These are phyloP conservation scores for Monoraphidium neglectum DNA, from an alignment of 139 green algal species.

Conservation along the genomic window DNA sequence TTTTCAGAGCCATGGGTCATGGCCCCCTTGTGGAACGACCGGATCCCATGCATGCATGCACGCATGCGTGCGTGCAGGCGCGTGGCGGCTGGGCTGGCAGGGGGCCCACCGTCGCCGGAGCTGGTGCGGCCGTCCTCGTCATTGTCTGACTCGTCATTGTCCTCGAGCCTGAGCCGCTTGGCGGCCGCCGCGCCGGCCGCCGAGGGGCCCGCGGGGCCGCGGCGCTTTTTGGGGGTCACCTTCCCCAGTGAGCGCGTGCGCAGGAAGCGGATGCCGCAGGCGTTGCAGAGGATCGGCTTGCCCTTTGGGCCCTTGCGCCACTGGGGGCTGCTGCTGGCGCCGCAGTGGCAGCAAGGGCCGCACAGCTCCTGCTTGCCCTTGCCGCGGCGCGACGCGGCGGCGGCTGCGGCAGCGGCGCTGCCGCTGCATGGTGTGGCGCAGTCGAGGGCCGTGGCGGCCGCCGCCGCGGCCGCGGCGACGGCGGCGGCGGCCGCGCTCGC, in stretches of 20 bases:
- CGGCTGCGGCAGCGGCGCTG: background rate
- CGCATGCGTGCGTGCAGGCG: too few species aligned
- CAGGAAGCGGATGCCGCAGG: slow-evolving; percentile 60
- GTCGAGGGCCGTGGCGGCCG: too few species aligned
- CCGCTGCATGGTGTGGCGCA: too few species aligned
- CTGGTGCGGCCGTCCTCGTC: background rate
- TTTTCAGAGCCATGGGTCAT: too few species aligned
- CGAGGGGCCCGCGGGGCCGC: background rate
- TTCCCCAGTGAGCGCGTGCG: slow-evolving; percentile 36
- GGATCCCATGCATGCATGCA: too few species aligned
- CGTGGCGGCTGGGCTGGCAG: too few species aligned
- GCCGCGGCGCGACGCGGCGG: background rate
- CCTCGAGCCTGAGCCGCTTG: background rate
- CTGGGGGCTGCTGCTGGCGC: slow-evolving; percentile 35
- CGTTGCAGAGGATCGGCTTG: slow-evolving; percentile 66
- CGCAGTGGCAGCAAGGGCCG: slow-evolving; percentile 37
- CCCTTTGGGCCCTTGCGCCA: slow-evolving; percentile 55
- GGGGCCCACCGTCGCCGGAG: too few species aligned
- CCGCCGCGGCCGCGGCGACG: too few species aligned
- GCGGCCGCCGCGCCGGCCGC: background rate
- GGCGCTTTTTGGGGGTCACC: slow-evolving; percentile 2
- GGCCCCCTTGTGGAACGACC: too few species aligned
- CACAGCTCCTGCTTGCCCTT: slow-evolving; percentile 23
- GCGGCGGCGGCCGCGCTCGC: too few species aligned
- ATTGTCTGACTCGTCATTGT: background rate